A percentile compares a stretch with the other conserved stretches of the same genome.
Conservation (phyloP, 228 moss, liverwort and hornwort species). For the Sphagnum fallax region DNA sequence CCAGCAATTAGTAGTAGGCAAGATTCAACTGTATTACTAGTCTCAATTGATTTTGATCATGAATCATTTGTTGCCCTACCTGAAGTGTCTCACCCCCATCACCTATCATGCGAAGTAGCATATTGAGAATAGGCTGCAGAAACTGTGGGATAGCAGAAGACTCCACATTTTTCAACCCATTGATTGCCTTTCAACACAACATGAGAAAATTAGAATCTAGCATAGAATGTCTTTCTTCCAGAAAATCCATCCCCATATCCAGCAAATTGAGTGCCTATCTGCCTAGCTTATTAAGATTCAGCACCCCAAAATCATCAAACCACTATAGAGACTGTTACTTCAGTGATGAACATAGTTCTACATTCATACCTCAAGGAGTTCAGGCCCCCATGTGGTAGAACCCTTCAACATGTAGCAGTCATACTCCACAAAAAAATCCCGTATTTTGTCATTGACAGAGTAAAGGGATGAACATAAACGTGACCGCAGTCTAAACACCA, state of each 20-base stretch:
- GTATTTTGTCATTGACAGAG: conserved; percentile 92
- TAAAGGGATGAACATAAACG: conserved; percentile 94
- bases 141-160: conserved; percentile 95
- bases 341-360: too few relatives aligned
- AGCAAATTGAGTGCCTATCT: too few relatives aligned
- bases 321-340: too few relatives aligned
- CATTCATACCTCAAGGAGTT: conserved; percentile 81
- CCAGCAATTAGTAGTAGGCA: too few relatives aligned
- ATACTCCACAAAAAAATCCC: conserved; percentile 93
- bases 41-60: too few relatives aligned
- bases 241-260: too few relatives aligned
- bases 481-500: conserved; percentile 83
- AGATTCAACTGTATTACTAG: too few relatives aligned
- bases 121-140: conserved; percentile 90
- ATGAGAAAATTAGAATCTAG: too few relatives aligned
- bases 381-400: conserved; percentile 92
- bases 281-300: too few relatives aligned
- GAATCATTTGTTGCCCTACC: conserved; percentile 19
- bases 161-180: conserved; percentile 94
- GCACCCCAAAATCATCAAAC: too few relatives aligned
- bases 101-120: conserved; percentile 97
- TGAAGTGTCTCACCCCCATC: conserved; percentile 98
- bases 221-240: too few relatives aligned
- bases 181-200: conserved; percentile 56
- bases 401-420: conserved; percentile 90